Evolutionary conservation across 768 basidiomycete species (phyloP).

Genomic region (Phylloporus sp.): DNA sequence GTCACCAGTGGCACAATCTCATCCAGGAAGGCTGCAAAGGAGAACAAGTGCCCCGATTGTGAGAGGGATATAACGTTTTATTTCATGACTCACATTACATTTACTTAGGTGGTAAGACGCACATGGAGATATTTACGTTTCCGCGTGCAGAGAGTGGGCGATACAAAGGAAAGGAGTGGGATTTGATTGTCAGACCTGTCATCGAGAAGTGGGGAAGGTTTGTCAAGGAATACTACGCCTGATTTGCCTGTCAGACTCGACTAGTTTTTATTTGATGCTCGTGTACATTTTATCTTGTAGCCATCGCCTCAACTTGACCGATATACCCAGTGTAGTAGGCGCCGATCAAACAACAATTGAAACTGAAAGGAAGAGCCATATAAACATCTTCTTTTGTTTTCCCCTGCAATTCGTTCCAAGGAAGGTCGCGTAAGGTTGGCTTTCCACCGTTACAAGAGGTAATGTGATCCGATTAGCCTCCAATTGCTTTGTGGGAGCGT

Average conservation of each 20-base stretch:
- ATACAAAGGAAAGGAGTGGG: conserved; percentile 70
- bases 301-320: too few species aligned
- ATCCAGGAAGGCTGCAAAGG: conserved; percentile 19
- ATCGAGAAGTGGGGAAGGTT: conserved; percentile 77
- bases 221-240: conserved; percentile 34
- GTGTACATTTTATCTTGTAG: too few species aligned
- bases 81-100: conserved; percentile 7
- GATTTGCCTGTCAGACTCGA: conserved; percentile 4
- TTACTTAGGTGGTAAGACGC: conserved; percentile 48
- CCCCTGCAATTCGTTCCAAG: too few species aligned
- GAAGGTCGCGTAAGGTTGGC: too few species aligned
- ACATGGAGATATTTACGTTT: conserved; percentile 82
- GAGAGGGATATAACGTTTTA: conserved; percentile 13
- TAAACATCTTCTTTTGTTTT: too few species aligned
- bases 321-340: too few species aligned
- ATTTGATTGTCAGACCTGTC: conserved; percentile 66
- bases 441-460: too few species aligned
- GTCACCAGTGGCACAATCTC: conserved; percentile 2
- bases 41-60: conserved; percentile 43
- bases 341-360: too few species aligned
- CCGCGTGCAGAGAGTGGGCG: conserved; percentile 47
- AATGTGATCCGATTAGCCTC: too few species aligned
- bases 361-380: too few species aligned
- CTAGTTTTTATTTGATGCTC: too few species aligned
- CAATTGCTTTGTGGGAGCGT: too few species aligned